Base-by-base conservation (phyloP, 192 early-diverging fungal genomes). In the Podila epicladia region DNA sequence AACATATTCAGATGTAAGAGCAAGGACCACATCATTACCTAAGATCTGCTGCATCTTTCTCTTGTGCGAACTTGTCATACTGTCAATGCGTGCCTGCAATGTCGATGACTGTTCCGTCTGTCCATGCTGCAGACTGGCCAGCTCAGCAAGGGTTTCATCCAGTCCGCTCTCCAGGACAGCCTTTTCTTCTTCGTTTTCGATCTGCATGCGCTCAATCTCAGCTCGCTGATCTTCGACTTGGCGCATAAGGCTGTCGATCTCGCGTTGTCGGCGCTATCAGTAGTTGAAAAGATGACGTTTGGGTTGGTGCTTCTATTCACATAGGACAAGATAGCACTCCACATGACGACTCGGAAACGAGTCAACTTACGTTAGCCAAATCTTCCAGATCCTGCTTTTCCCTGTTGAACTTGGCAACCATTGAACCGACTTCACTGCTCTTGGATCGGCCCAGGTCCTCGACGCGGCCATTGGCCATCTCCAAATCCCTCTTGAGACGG, bases 331-430 rank as follows among this genome's bases (percentile, higher is more conserved):
- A 8, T 22, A 49, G 17, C 33, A 20, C 0, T 29, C 20, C 48
- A 57, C 5, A 51, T 55, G 1, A 60, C 12, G 38, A 33, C 1
- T 41, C 7, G 1, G 41, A 20, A 71, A 59, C 28, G 24, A 48
- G 32, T 20, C 13, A 33, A 69, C 58, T 67, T 84, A 83, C 80
- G 75, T 85, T 91, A 22, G 79, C 69, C 9, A 85, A 77, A 72
- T 85, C 82, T 82, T 97, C 95, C 41, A 98, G 74, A 58, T 96
- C 94, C 55, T 85, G 87, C 84, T 95, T 94, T 82, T 99, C 96
- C 29, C 78, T 79, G 64, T 93, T 95, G 83, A 96, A 96, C 71
- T 91, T 89, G 53, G 88, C 88, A 48, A 96, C 85, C 71, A 99
- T 84, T 9, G 91, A 85, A 58, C 93, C 91, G 29, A 96, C 89